These are phyloP conservation scores for Rhytidiadelphus loreus DNA, from an alignment of 225 moss, liverwort and hornwort species.

Conservation along the genomic window DNA sequence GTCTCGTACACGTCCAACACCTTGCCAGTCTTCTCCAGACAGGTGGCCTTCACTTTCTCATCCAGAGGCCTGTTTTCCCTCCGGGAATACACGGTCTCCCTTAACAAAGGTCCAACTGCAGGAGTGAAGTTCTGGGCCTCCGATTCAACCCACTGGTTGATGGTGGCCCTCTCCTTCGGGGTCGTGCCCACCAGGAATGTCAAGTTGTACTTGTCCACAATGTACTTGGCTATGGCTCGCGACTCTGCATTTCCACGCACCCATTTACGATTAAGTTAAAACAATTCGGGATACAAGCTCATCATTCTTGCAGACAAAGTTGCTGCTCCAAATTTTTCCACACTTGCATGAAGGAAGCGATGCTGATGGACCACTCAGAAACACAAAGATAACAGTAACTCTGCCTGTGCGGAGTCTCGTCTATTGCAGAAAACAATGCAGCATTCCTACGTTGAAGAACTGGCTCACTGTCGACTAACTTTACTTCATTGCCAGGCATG, in stretches of 20 bases:
- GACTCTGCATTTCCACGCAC: not conserved
- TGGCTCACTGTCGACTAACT: too few relatives aligned
- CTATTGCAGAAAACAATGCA: too few relatives aligned
- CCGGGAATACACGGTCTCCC: accelerated
- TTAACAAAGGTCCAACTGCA: accelerated
- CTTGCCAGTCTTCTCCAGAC: too few relatives aligned
- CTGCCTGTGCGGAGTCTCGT: too few relatives aligned
- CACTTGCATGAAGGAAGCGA: not conserved
- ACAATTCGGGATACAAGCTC: accelerated
- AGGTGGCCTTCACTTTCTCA: too few relatives aligned
- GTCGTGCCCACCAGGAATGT: not conserved
- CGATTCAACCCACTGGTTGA: not conserved
- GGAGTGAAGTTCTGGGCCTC: not conserved
- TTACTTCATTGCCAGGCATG: too few relatives aligned
- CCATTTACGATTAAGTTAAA: not conserved
- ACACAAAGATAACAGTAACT: too few relatives aligned
- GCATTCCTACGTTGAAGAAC: too few relatives aligned
- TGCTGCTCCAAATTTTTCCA: not conserved
- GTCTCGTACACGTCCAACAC: too few relatives aligned
- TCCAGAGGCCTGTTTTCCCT: not conserved
- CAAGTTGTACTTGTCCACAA: not conserved
- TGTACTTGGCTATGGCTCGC: not conserved
- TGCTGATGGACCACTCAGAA: not conserved
- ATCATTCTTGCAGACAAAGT: not conserved
- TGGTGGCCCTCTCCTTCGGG: not conserved